Conservation (phyloP, 345 rosid genomes). For the Gossypium bickii region DNA sequence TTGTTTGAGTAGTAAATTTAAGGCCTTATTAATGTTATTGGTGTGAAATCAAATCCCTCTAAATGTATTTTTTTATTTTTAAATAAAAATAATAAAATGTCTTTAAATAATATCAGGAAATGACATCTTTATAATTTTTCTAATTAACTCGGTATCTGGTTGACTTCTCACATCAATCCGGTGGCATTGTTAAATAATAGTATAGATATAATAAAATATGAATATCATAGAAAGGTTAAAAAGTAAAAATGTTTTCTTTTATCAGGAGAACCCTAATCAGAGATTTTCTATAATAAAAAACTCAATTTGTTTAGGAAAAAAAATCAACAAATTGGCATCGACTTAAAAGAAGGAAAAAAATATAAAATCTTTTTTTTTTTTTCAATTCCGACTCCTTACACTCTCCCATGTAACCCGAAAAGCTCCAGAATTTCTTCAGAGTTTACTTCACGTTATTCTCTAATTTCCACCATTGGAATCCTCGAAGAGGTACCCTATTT, state of each 20-base stretch:
- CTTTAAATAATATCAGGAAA: no score
- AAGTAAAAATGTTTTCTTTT: not conserved
- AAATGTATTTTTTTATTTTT: no score
- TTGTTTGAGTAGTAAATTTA: no score
- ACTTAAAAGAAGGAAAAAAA: not conserved
- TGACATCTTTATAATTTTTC: fast-evolving
- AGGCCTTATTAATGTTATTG: no score
- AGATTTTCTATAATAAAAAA: not conserved
- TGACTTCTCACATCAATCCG: no score
- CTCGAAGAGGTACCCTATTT: not conserved
- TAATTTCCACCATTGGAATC: not conserved
- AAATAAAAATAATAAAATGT: no score
- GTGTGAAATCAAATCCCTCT: no score
- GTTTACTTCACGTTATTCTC: not conserved
- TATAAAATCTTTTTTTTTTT: not conserved
- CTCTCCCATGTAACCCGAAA: slow-evolving; percentile 11
- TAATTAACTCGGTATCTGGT: fast-evolving
- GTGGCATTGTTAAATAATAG: no score
- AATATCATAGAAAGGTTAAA: not conserved
- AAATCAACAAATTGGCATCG: not conserved
- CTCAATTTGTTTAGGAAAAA: not conserved
- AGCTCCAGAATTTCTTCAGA: not conserved
- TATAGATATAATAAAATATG: no score
- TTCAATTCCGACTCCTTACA: not conserved
- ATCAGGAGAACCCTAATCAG: not conserved